Evolutionary conservation across 768 basidiomycete species (phyloP).

Genomic region (Dioszegia aurantiaca): DNA sequence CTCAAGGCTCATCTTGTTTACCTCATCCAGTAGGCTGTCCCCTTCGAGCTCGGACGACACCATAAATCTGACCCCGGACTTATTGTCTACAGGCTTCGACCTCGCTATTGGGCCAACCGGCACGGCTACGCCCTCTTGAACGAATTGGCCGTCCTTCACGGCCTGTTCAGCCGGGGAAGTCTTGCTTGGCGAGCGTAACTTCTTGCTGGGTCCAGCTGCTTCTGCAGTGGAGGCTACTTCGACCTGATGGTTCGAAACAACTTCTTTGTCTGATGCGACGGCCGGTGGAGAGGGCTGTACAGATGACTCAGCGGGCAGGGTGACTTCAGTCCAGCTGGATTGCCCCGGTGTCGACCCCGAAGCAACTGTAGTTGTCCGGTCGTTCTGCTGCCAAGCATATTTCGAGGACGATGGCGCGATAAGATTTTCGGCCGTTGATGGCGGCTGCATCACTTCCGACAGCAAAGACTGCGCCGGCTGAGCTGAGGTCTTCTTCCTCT

Average conservation of each 20-base stretch:
- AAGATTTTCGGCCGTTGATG: constrained; percentile 8
- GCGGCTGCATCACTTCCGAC: constrained; percentile 7
- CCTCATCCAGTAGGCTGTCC: constrained; percentile 48
- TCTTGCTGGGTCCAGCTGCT: not conserved
- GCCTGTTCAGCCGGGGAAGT: constrained; percentile 15
- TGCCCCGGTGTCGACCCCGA: constrained; percentile 5
- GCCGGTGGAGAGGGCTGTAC: too few relatives aligned
- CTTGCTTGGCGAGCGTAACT: constrained; percentile 18
- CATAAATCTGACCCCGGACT: constrained; percentile 49
- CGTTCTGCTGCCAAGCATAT: constrained; percentile 8
- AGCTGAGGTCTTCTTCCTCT: constrained; percentile 22
- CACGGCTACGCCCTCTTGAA: constrained; percentile 15
- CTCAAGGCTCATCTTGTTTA: constrained; percentile 51
- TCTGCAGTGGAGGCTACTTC: too few relatives aligned
- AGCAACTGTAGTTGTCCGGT: too few relatives aligned
- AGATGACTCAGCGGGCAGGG: too few relatives aligned
- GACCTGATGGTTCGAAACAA: too few relatives aligned
- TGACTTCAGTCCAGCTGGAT: too few relatives aligned
- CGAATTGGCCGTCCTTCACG: constrained; percentile 22
- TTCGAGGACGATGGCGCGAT: not conserved
- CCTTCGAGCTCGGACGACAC: constrained; percentile 49
- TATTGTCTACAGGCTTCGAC: constrained; percentile 19
- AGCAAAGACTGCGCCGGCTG: not conserved
- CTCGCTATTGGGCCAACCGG: constrained; percentile 7
- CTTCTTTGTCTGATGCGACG: too few relatives aligned